Evolutionary conservation across 192 early-diverging fungal species (phyloP).

Genomic region (Spinellus fusiger): DNA sequence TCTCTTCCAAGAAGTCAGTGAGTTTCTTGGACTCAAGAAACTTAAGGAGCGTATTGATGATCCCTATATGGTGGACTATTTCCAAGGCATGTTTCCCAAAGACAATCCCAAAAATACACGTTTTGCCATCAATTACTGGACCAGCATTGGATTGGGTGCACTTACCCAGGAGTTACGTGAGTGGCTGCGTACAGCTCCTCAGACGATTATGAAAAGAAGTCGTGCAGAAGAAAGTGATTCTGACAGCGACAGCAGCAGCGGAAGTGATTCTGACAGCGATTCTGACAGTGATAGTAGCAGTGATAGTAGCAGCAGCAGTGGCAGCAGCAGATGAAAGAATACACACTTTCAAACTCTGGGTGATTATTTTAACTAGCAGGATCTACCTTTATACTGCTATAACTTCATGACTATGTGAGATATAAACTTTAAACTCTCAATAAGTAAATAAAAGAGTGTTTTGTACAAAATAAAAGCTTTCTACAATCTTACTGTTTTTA

Average conservation of each 20-base stretch:
- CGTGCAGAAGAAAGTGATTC: constrained; percentile 37
- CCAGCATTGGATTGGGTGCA: constrained; percentile 86
- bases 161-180: constrained; percentile 92
- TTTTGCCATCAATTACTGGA: constrained; percentile 98
- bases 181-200: constrained; percentile 49
- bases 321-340: constrained; percentile 16
- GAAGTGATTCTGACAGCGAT: constrained; percentile 33
- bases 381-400: no score
- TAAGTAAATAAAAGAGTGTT: no score
- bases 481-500: no score
- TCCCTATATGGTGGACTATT: constrained; percentile 61
- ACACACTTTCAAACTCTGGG: no score
- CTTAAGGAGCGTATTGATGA: constrained; percentile 71
- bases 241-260: constrained; percentile 31
- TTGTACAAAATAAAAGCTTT: no score
- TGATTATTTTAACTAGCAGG: no score
- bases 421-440: no score
- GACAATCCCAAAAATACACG: constrained; percentile 82
- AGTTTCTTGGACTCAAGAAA: constrained; percentile 74
- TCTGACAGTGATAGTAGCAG: constrained; percentile 20
- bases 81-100: constrained; percentile 86
- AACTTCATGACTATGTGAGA: no score
- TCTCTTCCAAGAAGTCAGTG: constrained; percentile 82
- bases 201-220: constrained; percentile 58
- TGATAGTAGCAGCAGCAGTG: constrained; percentile 25